These are phyloP conservation scores for Asterophora parasitica DNA, from an alignment of 768 basidiomycete genomes.

Conservation along the genomic window DNA sequence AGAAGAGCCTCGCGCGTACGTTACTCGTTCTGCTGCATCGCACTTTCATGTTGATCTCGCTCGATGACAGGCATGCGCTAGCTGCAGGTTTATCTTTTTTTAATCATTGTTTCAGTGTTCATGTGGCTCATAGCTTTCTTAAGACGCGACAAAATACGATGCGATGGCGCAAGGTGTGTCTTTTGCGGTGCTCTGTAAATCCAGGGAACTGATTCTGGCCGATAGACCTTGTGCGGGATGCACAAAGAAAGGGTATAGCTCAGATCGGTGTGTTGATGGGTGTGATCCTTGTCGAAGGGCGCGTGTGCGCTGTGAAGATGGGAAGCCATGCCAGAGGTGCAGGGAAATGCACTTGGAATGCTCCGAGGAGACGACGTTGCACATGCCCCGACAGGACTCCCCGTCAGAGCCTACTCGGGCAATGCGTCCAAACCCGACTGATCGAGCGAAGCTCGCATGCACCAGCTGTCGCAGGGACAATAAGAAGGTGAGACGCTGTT, in stretches of 20 bases:
- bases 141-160: conserved; percentile 61
- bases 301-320: conserved; percentile 49
- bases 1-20: conserved; percentile 49
- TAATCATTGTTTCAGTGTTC: conserved; percentile 6
- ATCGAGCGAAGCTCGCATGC: conserved; percentile 57
- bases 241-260: conserved; percentile 45
- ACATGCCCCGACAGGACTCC: conserved; percentile 21
- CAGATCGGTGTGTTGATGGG: conserved; percentile 55
- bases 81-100: conserved; percentile 43
- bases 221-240: conserved; percentile 57
- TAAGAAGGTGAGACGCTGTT: conserved; percentile 44
- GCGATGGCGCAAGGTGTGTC: conserved; percentile 48
- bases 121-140: conserved; percentile 10
- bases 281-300: conserved; percentile 58
- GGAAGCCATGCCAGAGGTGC: conserved; percentile 49
- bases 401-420: conserved; percentile 20
- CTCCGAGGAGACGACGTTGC: conserved; percentile 33
- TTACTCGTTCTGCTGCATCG: conserved; percentile 11
- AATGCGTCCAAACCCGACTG: conserved; percentile 29
- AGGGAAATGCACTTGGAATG: conserved; percentile 48
- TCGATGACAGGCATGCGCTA: conserved; percentile 48
- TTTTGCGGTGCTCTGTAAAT: conserved; percentile 3
- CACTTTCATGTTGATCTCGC: conserved; percentile 6
- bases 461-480: conserved; percentile 58
- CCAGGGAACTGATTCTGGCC: background rate